Evolutionary conservation across 768 basidiomycete genomes (phyloP), one percentile per base, ranked within the genome.

Genomic region (Tylopilus sp.): DNA sequence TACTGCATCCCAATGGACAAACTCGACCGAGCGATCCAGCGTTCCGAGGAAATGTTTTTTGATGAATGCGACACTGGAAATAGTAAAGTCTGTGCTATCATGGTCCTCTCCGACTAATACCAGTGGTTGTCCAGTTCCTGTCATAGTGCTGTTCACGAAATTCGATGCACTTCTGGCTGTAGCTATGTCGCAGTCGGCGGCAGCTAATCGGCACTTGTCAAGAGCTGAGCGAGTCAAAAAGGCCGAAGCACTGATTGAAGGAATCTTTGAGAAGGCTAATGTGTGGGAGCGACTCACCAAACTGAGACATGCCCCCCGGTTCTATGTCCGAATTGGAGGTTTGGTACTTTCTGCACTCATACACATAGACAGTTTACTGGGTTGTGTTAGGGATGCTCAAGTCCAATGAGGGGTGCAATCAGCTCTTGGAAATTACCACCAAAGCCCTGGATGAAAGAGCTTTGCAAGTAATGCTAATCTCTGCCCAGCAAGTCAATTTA

Each of bases 141-240:
- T 53, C 8, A 18, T 56, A 3, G 47, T 56, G 8, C 5, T 54
- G 18, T 54, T 56, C 44, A 56, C 51, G 1, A 56, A 56, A 17
- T 56, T 45, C 23, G 51, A 56, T 33, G 51, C 54, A 3, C 47
- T 56, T 6, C 30, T 33, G 23, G 11, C 46, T 3, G 25, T 36
- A 3, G 54, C 51, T 5, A 0, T n/a, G n/a, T 47, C 2, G 36
- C 30, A 20, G 48, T n/a, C n/a, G n/a, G n/a, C n/a, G 28, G 13
- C 10, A 52, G 12, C 25, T 26, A 26, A 8, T 26, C n/a, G n/a
- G n/a, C n/a, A n/a, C n/a, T n/a, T n/a, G n/a, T n/a, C n/a, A n/a
- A n/a, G n/a, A n/a, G n/a, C n/a, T n/a, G n/a, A n/a, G n/a, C n/a
- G n/a, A n/a, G n/a, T n/a, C n/a, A n/a, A n/a, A 8, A 52, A 43